phyloP scores from a whole-genome alignment of 2,329 filamentous ascomycete genomes.

The Sporothrix pseudoabietina region DNA sequence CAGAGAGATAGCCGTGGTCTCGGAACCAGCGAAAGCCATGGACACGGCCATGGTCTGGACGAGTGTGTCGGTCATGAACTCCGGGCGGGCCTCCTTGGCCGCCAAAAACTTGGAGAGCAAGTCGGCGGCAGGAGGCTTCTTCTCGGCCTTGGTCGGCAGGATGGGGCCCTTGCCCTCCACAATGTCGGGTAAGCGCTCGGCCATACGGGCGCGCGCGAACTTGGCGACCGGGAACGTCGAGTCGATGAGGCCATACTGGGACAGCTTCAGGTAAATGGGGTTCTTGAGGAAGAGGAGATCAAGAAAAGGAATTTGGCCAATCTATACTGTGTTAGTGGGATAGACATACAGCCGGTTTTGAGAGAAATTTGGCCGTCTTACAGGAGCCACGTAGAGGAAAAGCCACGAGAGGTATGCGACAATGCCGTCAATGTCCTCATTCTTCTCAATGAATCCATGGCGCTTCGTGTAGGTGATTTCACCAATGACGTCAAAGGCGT shows the following conservation, averaged over 20 bases:
- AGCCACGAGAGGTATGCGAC: constrained; percentile 64
- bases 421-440: constrained; percentile 75
- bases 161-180: constrained; percentile 41
- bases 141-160: constrained; percentile 45
- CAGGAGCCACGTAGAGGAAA: constrained; percentile 71
- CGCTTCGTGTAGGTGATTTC: constrained; percentile 76
- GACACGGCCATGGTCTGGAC: constrained; percentile 72
- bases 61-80: constrained; percentile 70
- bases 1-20: constrained; percentile 77
- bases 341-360: too few relatives aligned
- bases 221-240: constrained; percentile 70
- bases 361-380: constrained; percentile 14
- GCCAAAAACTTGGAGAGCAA: constrained; percentile 73
- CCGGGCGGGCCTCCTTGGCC: constrained; percentile 65
- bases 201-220: constrained; percentile 70
- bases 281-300: constrained; percentile 74
- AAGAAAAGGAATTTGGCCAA: constrained; percentile 72
- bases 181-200: constrained; percentile 60
- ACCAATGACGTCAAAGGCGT: constrained; percentile 80
- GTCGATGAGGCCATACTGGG: constrained; percentile 67
- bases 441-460: constrained; percentile 73
- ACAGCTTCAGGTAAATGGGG: constrained; percentile 67
- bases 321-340: constrained; percentile 43
- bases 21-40: constrained; percentile 74
- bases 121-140: constrained; percentile 55